Conservation (phyloP, 495 filamentous ascomycete species). For the Choiromyces venosus region DNA sequence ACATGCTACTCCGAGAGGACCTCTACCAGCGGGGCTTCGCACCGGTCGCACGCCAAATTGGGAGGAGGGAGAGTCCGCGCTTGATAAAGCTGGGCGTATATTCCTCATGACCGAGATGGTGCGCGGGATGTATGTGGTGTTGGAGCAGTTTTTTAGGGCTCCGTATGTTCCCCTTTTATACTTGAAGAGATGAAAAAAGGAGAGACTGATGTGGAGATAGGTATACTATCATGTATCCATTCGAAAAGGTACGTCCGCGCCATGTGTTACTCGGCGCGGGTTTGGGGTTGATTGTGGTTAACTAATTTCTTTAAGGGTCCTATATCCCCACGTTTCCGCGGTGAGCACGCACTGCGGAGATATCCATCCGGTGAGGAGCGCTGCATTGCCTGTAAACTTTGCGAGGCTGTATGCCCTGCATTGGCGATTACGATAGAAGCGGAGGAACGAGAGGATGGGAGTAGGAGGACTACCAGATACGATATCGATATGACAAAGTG, state of each 20-base stretch:
- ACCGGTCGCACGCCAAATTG: constrained; percentile 23
- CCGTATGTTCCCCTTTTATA: constrained; percentile 60
- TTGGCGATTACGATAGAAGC: constrained; percentile 98
- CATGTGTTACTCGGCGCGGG: not conserved
- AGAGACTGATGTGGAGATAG: constrained; percentile 45
- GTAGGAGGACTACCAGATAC: constrained; percentile 88
- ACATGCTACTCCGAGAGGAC: constrained; percentile 19
- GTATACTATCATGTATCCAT: constrained; percentile 97
- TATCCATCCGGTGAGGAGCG: constrained; percentile 97
- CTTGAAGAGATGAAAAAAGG: not conserved
- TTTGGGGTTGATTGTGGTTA: constrained; percentile 10
- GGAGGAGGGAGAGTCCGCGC: constrained; percentile 69
- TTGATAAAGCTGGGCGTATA: constrained; percentile 81
- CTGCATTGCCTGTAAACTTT: constrained; percentile 98
- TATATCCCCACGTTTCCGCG: constrained; percentile 94
- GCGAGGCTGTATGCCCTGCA: constrained; percentile 91
- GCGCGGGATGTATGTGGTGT: constrained; percentile 92
- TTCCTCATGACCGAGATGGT: constrained; percentile 94
- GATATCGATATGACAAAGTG: constrained; percentile 99
- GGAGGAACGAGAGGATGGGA: constrained; percentile 93
- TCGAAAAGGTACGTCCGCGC: constrained; percentile 66
- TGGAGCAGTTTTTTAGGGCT: constrained; percentile 97
- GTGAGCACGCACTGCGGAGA: constrained; percentile 88
- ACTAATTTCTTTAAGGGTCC: constrained; percentile 56
- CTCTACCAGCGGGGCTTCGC: constrained; percentile 25